Evolutionary conservation across 176 grass and related monocot species (phyloP).

Genomic region (Zoysia japonica): DNA sequence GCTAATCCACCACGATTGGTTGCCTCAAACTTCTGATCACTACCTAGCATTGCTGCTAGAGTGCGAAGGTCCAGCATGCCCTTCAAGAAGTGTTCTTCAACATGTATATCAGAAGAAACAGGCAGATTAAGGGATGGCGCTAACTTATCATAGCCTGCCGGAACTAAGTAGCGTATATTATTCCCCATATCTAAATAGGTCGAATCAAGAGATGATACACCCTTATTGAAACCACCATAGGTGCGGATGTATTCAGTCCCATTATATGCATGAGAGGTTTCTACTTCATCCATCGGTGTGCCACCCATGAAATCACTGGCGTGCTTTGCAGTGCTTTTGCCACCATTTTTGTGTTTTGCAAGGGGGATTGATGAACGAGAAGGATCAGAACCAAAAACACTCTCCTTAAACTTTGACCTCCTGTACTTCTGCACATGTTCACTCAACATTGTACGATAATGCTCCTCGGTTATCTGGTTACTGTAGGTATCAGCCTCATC

Average conservation of each 20-base stretch:
- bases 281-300: slow-evolving; percentile 35
- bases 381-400: slow-evolving; percentile 55
- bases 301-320: slow-evolving; percentile 43
- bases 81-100: slow-evolving; percentile 77
- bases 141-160: slow-evolving; percentile 90
- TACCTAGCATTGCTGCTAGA: slow-evolving; percentile 72
- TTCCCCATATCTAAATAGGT: slow-evolving; percentile 89
- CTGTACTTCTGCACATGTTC: slow-evolving; percentile 85
- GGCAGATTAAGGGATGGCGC: slow-evolving; percentile 74
- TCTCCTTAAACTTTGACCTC: slow-evolving; percentile 57
- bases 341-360: slow-evolving; percentile 50
- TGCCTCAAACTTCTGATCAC: slow-evolving; percentile 57
- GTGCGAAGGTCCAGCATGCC: slow-evolving; percentile 69
- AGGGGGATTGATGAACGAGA: slow-evolving; percentile 25
- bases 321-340: slow-evolving; percentile 46
- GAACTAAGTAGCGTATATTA: slow-evolving; percentile 75
- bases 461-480: slow-evolving; percentile 76
- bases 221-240: slow-evolving; percentile 70
- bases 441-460: slow-evolving; percentile 88
- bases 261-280: slow-evolving; percentile 44
- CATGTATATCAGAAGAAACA: slow-evolving; percentile 72
- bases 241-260: slow-evolving; percentile 46
- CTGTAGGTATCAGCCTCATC: slow-evolving; percentile 62
- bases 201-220: slow-evolving; percentile 65
- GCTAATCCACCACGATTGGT: slow-evolving; percentile 69